Evolutionary conservation across 176 grass and related monocot genomes (phyloP), one percentile per base, ranked within the genome.

Genomic region (Oryza meyeriana): DNA sequence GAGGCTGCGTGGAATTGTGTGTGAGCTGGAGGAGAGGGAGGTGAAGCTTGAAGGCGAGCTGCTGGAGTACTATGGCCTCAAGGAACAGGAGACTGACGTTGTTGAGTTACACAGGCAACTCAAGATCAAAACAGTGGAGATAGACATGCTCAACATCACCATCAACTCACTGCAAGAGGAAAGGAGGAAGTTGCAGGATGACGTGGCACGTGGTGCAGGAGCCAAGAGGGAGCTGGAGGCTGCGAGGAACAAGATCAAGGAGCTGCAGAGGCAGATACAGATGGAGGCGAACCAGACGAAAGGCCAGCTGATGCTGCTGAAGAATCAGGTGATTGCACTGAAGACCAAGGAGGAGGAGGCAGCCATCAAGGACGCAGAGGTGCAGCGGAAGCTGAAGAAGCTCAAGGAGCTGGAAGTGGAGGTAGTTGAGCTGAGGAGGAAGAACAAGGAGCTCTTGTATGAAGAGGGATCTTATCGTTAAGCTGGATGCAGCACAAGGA

Each of bases 21-120:
- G 74, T 17, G 96, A 91, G 79, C 57, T 99, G 63, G 93, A 94
- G 72, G 93, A 99, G 66, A 78, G 96, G 75, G 96, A 99, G 85
- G 89, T 85, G 73, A 99, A 95, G 81, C 91, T 93, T 5, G 91
- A 95, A 63, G 91, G 89, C 0, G 91, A 94, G 72, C 69, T 99
- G 14, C 65, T 99, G 1, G 96, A 94, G 82, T 99, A 94, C 80
- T 95, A 99, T 20, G 96, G 96, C 72, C 89, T 99, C 59, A 99
- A 94, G 76, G 93, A 99, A 84, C 89, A 95, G 61, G 91, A 99
- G 85, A 88, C 85, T 1, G 93, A 99, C 13, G 55, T 90, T 10
- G 24, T 62, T 11, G 96, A 99, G 81, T 74, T 99, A 65, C 91
- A 99, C 66, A 95, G 88, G 84, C 96, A 99, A 86, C 80, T 95